These are phyloP conservation scores for Fusarium nanum DNA, from an alignment of 2,329 filamentous ascomycete genomes.

Conservation along the genomic window DNA sequence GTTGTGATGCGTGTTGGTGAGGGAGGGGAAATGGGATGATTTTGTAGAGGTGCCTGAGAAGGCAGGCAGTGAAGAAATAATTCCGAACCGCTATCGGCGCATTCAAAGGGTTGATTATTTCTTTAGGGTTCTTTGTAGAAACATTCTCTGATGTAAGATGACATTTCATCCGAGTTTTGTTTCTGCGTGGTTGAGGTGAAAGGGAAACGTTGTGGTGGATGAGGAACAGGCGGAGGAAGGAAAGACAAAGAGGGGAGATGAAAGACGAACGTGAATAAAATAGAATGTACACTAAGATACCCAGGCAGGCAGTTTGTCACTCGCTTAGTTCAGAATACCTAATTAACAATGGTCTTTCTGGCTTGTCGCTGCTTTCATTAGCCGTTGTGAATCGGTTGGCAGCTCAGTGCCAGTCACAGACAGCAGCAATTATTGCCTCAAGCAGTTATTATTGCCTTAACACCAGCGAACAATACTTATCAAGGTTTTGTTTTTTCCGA, in stretches of 20 bases:
- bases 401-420: not conserved
- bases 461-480: not conserved
- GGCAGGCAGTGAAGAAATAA: slow-evolving; percentile 5
- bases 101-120: not conserved
- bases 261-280: not conserved
- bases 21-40: not conserved
- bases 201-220: not conserved
- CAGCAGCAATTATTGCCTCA: not conserved
- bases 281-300: not conserved
- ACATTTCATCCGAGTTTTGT: not conserved
- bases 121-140: not conserved
- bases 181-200: not conserved
- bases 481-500: not conserved
- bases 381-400: not conserved
- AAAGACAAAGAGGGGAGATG: not conserved
- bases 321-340: not conserved
- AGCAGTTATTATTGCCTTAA: not conserved
- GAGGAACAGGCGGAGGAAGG: not conserved
- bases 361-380: not conserved
- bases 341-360: not conserved
- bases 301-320: not conserved
- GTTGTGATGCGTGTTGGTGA: not conserved
- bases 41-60: slow-evolving; percentile 13
- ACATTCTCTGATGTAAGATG: not conserved
- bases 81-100: not conserved